Evolutionary conservation across 2,329 filamentous ascomycete genomes (phyloP).

Genomic region (Apiospora kogelbergensis): DNA sequence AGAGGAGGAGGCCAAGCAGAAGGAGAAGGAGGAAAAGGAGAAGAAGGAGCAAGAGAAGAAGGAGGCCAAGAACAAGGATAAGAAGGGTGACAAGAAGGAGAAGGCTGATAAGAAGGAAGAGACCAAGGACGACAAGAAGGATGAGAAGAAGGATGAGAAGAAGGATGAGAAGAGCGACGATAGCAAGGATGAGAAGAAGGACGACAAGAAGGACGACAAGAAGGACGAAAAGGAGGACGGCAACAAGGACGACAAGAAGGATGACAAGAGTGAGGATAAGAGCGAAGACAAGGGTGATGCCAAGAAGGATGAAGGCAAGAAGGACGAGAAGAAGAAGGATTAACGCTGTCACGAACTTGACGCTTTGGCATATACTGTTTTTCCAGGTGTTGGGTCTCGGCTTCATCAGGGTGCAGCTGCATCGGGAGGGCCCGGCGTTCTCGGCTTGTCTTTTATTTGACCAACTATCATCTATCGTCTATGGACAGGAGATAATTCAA

Average conservation of each 20-base stretch:
- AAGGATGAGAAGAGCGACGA: conserved; percentile 39
- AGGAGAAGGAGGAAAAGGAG: conserved; percentile 16
- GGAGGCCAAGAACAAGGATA: conserved; percentile 24
- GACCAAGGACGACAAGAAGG: conserved; percentile 9
- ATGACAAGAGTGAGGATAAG: conserved; percentile 32
- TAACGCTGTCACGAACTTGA: background rate
- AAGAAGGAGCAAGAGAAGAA: conserved; percentile 33
- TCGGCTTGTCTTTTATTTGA: background rate
- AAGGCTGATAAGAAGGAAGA: conserved; percentile 22
- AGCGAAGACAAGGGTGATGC: conserved; percentile 19
- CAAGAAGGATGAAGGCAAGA: conserved; percentile 23
- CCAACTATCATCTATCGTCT: background rate
- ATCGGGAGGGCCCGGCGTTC: conserved; percentile 5
- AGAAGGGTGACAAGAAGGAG: conserved; percentile 22
- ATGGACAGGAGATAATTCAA: background rate
- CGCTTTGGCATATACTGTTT: background rate
- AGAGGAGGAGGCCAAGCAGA: conserved; percentile 26
- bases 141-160: conserved; percentile 40
- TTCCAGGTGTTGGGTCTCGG: conserved; percentile 6
- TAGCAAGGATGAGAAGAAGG: conserved; percentile 32
- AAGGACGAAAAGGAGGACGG: conserved; percentile 18
- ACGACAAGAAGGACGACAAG: conserved; percentile 33
- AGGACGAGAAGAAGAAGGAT: conserved; percentile 12
- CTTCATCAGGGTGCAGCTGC: conserved; percentile 5
- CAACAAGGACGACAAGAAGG: conserved; percentile 13